phyloP scores from a whole-genome alignment of 139 green algal species.

The Chlorella sorokiniana region DNA sequence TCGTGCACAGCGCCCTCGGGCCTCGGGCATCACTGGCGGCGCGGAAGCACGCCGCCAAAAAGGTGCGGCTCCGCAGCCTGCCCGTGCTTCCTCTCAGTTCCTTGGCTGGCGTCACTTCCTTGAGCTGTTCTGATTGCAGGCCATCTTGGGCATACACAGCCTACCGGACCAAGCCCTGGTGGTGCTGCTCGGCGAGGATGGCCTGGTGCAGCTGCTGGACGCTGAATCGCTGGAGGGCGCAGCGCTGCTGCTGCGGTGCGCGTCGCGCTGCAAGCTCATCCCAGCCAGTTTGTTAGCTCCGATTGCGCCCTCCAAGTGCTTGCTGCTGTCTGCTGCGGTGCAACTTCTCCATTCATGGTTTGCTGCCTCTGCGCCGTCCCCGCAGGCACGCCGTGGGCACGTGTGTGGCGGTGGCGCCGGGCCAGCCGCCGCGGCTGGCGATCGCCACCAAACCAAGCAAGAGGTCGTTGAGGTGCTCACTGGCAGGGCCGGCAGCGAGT shows the following conservation, averaged over 20 bases:
- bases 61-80: conserved; percentile 28
- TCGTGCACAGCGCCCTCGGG: background rate
- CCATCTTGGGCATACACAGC: conserved; percentile 1
- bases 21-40: conserved; percentile 39
- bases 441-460: conserved; percentile 40
- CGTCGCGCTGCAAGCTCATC: too few species aligned
- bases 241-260: conserved; percentile 10
- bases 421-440: conserved; percentile 29
- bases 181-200: background rate
- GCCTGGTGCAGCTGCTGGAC: conserved; percentile 9
- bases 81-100: background rate
- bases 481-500: background rate
- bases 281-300: background rate
- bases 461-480: conserved; percentile 8
- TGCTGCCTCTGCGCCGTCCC: background rate
- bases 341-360: background rate
- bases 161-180: conserved; percentile 1
- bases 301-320: too few species aligned
- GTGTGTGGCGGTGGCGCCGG: background rate
- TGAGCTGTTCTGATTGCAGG: conserved; percentile 13
- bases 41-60: conserved; percentile 49
- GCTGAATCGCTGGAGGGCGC: background rate
- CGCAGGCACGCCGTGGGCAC: conserved; percentile 20
- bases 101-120: background rate
- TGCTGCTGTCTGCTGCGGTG: background rate